A percentile compares a stretch with the other conserved stretches of the same genome.
Conservation (phyloP, 371 early-diverging fungal species). For the Coemansia sp. region DNA sequence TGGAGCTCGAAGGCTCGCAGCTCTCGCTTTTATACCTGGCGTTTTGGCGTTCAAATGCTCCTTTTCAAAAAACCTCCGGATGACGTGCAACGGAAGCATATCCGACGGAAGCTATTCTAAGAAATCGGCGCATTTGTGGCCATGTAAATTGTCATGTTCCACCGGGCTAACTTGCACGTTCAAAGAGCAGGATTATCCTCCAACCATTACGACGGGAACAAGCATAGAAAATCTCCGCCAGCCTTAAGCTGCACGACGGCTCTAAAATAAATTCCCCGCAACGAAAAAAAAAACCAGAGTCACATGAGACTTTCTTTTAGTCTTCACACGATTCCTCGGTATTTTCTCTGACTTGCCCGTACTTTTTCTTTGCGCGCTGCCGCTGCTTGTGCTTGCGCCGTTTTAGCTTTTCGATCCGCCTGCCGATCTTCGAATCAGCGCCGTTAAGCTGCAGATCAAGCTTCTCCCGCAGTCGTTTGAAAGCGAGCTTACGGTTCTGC, state of each 20-base stretch:
- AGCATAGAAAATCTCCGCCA: too few species aligned
- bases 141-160: neutral
- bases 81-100: too few species aligned
- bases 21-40: slow-evolving; percentile 2
- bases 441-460: slow-evolving; percentile 73
- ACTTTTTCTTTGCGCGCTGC: slow-evolving; percentile 59
- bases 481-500: slow-evolving; percentile 74
- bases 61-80: too few species aligned
- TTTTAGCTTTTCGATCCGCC: slow-evolving; percentile 64
- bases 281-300: neutral
- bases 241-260: too few species aligned
- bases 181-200: too few species aligned
- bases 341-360: slow-evolving; percentile 7
- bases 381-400: slow-evolving; percentile 61
- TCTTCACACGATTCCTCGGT: neutral
- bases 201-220: too few species aligned
- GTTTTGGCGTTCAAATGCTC: neutral
- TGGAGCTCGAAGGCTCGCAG: neutral
- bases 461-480: slow-evolving; percentile 65
- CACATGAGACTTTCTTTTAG: neutral
- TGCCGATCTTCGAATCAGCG: slow-evolving; percentile 60
- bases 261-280: neutral
- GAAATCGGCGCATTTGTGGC: slow-evolving; percentile 7
- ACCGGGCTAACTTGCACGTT: too few species aligned
- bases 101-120: slow-evolving; percentile 4